These are phyloP conservation scores for Cercophora samala DNA, from an alignment of 495 filamentous ascomycete genomes.

Conservation along the genomic window DNA sequence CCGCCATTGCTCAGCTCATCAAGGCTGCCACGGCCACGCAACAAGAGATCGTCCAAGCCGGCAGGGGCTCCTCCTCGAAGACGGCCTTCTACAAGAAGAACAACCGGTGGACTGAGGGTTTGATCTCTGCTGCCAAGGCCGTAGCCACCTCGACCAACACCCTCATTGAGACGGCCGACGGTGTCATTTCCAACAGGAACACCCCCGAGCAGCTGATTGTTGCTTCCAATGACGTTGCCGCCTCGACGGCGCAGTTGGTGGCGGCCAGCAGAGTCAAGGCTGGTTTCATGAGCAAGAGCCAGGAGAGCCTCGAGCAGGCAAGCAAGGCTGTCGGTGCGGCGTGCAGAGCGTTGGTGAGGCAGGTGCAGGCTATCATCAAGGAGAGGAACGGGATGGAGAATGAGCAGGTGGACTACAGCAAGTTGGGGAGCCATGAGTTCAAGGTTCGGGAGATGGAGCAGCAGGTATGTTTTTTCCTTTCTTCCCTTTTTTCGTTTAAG, in stretches of 20 bases:
- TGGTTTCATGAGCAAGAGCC: slow-evolving; percentile 92
- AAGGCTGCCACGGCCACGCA: slow-evolving; percentile 92
- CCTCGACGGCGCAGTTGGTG: slow-evolving; percentile 92
- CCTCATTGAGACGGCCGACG: slow-evolving; percentile 95
- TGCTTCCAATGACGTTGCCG: slow-evolving; percentile 93
- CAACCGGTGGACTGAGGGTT: slow-evolving; percentile 92
- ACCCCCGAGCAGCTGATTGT: slow-evolving; percentile 96
- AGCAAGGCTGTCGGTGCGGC: slow-evolving; percentile 90
- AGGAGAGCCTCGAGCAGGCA: slow-evolving; percentile 84
- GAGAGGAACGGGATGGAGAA: slow-evolving; percentile 71
- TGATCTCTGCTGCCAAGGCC: slow-evolving; percentile 95
- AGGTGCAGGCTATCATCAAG: slow-evolving; percentile 91
- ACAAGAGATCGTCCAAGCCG: slow-evolving; percentile 96
- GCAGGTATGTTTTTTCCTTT: slow-evolving; percentile 64
- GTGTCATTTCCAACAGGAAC: slow-evolving; percentile 86
- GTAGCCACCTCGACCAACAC: slow-evolving; percentile 89
- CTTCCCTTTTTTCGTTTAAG: slow-evolving; percentile 16
- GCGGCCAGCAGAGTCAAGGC: slow-evolving; percentile 96
- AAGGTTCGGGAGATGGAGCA: slow-evolving; percentile 99
- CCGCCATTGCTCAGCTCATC: slow-evolving; percentile 91
- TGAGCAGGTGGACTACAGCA: slow-evolving; percentile 82
- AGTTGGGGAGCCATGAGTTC: slow-evolving; percentile 89
- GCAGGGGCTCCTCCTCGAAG: slow-evolving; percentile 77
- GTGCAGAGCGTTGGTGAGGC: slow-evolving; percentile 81
- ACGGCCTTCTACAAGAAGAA: slow-evolving; percentile 99